Base-by-base conservation (phyloP, 2,329 filamentous ascomycete species). In the Penicillium capsulatum region DNA sequence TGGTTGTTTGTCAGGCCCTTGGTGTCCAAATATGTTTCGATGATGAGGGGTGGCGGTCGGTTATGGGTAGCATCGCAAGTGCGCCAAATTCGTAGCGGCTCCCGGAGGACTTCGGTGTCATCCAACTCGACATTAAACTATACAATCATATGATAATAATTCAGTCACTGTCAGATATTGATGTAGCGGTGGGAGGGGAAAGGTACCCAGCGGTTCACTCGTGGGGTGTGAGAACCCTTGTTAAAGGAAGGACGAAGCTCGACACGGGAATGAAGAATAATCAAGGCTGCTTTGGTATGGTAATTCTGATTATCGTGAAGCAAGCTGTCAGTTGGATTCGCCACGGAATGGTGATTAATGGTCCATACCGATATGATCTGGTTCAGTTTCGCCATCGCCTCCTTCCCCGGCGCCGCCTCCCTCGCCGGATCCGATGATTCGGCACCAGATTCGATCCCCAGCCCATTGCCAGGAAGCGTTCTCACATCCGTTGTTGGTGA, bases 121-220 rank as follows among this genome's bases (percentile, higher is more conserved):
- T 94, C 86, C 31, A 95, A 83, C 52, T 95, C 85, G 53, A 96
- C 81, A 71, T 95, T 94, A 68, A 96, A 98, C 92, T 97, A 58
- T 13, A 33, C n/a, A 5, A 3, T 11, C 8, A 33, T 17, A 15
- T 14, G 28, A 28, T 13, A 20, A 27, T 38, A 19, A 38, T 38
- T 19, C 15, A 29, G 22, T 33, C 17, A 10, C 7, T 26, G 27
- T n/a, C 3, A 3, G 19, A 29, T 36, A 7, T 31, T 11, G n/a
- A n/a, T 4, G 26, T 28, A 14, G 26, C 4, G 26, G 11, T 7
- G 5, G 13, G 13, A n/a, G 24, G 30, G 16, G 31, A 32, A 20
- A 72, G 83, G 47, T 76, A 91, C 88, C 87, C 88, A 94, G 80
- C 86, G 88, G 61, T 92, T 94, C 35, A 84, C 75, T 64, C 83